Conservation (phyloP, 345 rosid genomes). For the Camelina hispida region DNA sequence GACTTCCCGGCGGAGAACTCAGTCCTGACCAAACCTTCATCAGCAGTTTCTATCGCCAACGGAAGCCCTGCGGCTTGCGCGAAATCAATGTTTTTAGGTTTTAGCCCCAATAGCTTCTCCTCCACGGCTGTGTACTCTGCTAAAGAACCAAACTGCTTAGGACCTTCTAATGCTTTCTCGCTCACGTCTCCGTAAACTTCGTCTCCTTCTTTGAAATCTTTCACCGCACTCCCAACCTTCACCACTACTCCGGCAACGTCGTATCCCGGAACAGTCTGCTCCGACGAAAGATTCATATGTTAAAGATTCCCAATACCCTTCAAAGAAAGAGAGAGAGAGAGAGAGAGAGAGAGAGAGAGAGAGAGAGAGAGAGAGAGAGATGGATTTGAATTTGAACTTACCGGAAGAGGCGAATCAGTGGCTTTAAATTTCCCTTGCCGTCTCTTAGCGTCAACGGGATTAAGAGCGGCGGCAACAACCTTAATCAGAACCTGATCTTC, state of each 20-base stretch:
- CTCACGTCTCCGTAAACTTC: slow-evolving; percentile 89
- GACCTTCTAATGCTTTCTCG: slow-evolving; percentile 94
- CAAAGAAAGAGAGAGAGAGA: background rate
- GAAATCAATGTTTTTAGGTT: slow-evolving; percentile 83
- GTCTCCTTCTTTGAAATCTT: slow-evolving; percentile 78
- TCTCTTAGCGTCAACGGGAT: slow-evolving; percentile 88
- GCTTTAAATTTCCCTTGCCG: slow-evolving; percentile 95
- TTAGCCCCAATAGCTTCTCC: slow-evolving; percentile 82
- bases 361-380: background rate
- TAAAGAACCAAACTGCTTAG: slow-evolving; percentile 84
- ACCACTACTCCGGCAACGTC: slow-evolving; percentile 94
- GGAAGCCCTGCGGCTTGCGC: slow-evolving; percentile 91
- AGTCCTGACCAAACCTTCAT: slow-evolving; percentile 80
- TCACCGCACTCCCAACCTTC: slow-evolving; percentile 73
- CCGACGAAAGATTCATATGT: slow-evolving; percentile 2
- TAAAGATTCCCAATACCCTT: background rate
- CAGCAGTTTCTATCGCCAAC: slow-evolving; percentile 81
- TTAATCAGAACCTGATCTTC: slow-evolving; percentile 87
- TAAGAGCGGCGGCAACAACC: slow-evolving; percentile 88
- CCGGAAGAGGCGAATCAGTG: slow-evolving; percentile 91
- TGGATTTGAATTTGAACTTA: slow-evolving; percentile 25
- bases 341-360: too few species aligned
- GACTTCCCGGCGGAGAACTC: slow-evolving; percentile 85
- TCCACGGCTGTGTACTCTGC: slow-evolving; percentile 88
- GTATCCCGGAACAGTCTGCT: slow-evolving; percentile 93